Conservation (phyloP, 495 filamentous ascomycete species). For the Cercophora samala region DNA sequence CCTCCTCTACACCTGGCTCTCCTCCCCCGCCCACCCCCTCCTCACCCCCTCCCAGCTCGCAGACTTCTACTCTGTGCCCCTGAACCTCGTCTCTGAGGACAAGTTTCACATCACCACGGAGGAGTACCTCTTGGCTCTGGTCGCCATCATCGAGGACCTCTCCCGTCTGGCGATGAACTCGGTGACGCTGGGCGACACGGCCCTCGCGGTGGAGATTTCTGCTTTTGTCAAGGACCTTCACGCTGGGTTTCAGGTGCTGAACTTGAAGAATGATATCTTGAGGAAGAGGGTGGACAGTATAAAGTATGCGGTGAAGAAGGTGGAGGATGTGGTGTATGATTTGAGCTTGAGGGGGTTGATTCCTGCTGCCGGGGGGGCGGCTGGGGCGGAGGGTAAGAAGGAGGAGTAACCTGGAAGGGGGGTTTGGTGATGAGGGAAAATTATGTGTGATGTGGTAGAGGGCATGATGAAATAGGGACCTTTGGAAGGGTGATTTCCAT, state of each 20-base stretch:
- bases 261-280: constrained; percentile 92
- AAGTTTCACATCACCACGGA: constrained; percentile 97
- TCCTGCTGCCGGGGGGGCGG: constrained; percentile 46
- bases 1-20: constrained; percentile 74
- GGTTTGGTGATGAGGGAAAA: too few species aligned
- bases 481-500: too few species aligned
- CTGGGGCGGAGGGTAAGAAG: neutral
- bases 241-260: constrained; percentile 92
- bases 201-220: constrained; percentile 77
- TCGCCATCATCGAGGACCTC: constrained; percentile 85
- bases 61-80: constrained; percentile 76
- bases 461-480: too few species aligned
- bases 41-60: constrained; percentile 87
- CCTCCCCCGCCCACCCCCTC: constrained; percentile 58
- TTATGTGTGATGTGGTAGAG: too few species aligned
- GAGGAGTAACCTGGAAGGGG: too few species aligned
- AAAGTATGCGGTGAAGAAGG: constrained; percentile 97
- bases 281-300: constrained; percentile 85
- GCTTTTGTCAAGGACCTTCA: constrained; percentile 93
- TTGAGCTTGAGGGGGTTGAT: constrained; percentile 81
- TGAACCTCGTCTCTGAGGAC: constrained; percentile 76
- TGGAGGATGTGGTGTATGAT: constrained; percentile 97
- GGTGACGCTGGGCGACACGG: constrained; percentile 87
- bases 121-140: constrained; percentile 87
- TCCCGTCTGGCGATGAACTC: constrained; percentile 91